Conservation (phyloP, 2,329 filamentous ascomycete genomes). For the Fusarium sp. region DNA sequence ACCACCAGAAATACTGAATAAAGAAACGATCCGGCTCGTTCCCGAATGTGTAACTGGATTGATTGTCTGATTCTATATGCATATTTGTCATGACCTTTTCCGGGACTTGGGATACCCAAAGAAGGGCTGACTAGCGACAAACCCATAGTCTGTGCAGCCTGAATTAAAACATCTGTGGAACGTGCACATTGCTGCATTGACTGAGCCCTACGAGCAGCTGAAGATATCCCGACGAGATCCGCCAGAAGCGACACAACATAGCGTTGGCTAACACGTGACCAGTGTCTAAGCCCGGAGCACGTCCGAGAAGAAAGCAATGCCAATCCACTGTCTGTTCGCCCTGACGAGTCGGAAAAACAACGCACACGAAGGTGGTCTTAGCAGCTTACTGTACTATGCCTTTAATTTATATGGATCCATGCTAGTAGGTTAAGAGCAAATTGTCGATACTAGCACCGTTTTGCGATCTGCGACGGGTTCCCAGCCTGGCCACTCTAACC, state of each 20-base stretch:
- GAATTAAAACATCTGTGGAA: too few species aligned
- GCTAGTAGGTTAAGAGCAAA: not conserved
- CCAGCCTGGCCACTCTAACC: not conserved
- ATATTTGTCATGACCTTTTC: too few species aligned
- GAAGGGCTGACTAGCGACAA: too few species aligned
- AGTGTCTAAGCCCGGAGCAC: not conserved
- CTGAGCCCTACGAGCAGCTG: not conserved
- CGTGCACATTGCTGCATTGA: too few species aligned
- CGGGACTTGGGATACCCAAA: too few species aligned
- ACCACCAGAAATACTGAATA: not conserved
- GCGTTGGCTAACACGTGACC: not conserved
- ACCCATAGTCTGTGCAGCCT: too few species aligned
- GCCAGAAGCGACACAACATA: not conserved
- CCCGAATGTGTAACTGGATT: not conserved
- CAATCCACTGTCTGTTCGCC: not conserved
- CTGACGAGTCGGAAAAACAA: not conserved
- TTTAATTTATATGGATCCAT: not conserved
- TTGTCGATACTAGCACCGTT: conserved; percentile 1
- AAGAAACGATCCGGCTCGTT: too few species aligned
- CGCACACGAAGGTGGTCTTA: not conserved
- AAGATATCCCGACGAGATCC: not conserved
- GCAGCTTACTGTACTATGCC: not conserved
- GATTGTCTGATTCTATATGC: not conserved
- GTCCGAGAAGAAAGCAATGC: not conserved
- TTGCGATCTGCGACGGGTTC: not conserved